Conservation (phyloP, 495 filamentous ascomycete genomes). For the Neurospora sp. region DNA sequence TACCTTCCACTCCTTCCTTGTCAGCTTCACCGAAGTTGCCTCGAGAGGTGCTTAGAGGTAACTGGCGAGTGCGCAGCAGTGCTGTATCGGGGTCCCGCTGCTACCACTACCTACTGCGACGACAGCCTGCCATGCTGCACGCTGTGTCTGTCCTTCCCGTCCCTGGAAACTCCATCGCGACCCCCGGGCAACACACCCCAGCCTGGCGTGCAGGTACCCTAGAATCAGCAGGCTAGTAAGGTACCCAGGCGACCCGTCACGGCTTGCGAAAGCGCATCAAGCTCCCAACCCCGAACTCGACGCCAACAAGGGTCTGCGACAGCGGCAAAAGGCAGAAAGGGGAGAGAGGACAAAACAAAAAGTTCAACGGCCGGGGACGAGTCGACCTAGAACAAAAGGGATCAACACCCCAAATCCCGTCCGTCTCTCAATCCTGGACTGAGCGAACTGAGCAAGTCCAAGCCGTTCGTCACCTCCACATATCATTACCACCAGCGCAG, state of each 20-base stretch:
- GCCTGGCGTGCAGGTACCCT: not conserved
- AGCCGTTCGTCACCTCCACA: not conserved
- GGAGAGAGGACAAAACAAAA: not conserved
- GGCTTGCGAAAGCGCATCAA: not conserved
- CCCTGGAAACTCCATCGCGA: not conserved
- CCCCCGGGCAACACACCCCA: not conserved
- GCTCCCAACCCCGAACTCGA: not conserved
- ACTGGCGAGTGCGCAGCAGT: not conserved
- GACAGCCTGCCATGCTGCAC: not conserved
- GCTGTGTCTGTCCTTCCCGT: not conserved
- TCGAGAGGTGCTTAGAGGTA: not conserved
- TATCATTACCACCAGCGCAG: not conserved
- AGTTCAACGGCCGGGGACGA: not conserved
- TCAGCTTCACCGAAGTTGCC: not conserved
- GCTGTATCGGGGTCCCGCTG: not conserved
- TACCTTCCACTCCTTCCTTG: not conserved
- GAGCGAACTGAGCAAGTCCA: not conserved
- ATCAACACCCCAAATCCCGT: not conserved
- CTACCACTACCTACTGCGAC: not conserved
- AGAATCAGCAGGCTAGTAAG: not conserved
- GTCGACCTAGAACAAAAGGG: not conserved
- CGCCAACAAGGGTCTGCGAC: not conserved
- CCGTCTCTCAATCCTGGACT: not conserved
- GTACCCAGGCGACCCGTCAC: not conserved
- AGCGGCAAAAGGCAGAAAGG: not conserved